Conservation (phyloP, 139 green algal species). For the Chlamydomonas schloesseri region DNA sequence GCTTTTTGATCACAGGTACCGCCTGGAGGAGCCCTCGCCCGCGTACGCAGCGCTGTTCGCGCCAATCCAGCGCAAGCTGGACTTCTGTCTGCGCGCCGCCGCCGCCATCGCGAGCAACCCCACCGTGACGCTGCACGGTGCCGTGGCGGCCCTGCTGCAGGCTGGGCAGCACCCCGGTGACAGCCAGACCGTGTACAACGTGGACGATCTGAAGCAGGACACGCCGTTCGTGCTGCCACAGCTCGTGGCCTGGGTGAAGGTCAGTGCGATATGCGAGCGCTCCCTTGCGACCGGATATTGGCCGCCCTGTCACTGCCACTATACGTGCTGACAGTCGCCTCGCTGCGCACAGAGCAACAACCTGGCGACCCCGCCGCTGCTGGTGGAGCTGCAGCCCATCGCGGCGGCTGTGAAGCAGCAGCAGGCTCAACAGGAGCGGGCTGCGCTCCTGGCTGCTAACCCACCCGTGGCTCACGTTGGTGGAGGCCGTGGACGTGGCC, state of each 20-base stretch:
- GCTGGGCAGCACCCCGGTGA: background rate
- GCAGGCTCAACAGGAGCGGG: too few species aligned
- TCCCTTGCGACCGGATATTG: too few species aligned
- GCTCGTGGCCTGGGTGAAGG: constrained; percentile 16
- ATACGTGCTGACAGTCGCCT: background rate
- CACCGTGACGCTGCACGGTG: background rate
- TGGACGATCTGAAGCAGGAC: constrained; percentile 22
- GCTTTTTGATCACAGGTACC: constrained; percentile 28
- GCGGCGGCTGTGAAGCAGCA: background rate
- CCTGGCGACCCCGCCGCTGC: background rate
- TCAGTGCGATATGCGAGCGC: too few species aligned
- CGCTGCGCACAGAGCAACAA: background rate
- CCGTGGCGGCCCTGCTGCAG: constrained; percentile 1
- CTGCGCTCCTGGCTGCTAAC: too few species aligned
- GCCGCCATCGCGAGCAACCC: background rate
- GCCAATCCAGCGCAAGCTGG: constrained; percentile 2
- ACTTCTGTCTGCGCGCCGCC: constrained; percentile 17
- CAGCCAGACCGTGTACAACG: background rate
- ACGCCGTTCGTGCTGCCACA: constrained; percentile 1
- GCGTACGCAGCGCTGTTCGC: background rate
- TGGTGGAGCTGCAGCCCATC: constrained; percentile 12
- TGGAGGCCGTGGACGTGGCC: too few species aligned
- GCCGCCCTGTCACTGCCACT: background rate
- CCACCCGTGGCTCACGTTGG: too few species aligned
- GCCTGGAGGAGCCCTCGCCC: background rate